phyloP scores from a whole-genome alignment of 176 grass and related monocot species.

The Ananas comosus region DNA sequence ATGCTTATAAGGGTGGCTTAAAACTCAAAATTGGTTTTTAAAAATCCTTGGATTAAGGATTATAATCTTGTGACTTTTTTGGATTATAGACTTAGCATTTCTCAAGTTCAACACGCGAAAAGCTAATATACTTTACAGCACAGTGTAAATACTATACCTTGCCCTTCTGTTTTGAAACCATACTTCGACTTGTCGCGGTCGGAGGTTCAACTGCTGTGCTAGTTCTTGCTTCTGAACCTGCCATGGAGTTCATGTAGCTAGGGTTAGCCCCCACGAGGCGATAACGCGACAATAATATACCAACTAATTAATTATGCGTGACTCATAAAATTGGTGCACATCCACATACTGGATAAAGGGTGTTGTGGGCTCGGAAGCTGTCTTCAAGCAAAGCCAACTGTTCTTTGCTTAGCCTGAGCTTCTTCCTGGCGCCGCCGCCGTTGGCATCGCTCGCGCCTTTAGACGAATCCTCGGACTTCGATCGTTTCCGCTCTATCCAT shows the following conservation, averaged over 20 bases:
- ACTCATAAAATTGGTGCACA: background rate
- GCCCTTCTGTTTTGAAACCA: constrained; percentile 94
- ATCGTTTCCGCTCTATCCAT: background rate
- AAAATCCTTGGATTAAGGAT: too few species aligned
- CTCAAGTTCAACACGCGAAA: too few species aligned
- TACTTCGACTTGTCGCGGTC: constrained; percentile 65
- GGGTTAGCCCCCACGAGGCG: background rate
- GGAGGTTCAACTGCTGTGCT: constrained; percentile 47
- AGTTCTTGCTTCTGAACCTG: constrained; percentile 63
- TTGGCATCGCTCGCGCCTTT: background rate
- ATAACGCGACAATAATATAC: constrained; percentile 4
- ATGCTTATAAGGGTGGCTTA: too few species aligned
- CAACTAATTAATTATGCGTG: background rate
- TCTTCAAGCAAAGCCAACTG: constrained; percentile 50
- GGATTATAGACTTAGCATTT: too few species aligned
- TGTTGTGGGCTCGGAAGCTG: constrained; percentile 43
- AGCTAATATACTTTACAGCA: too few species aligned
- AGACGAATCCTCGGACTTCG: background rate
- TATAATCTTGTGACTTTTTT: too few species aligned
- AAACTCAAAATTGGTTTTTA: too few species aligned
- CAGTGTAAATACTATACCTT: constrained; percentile 28
- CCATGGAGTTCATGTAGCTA: constrained; percentile 4
- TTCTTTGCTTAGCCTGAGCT: constrained; percentile 57
- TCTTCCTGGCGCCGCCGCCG: constrained; percentile 33
- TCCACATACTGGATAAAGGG: constrained; percentile 46